Base-by-base conservation (phyloP, 108 stramenopile genomes). In the Fragilaria radians region DNA sequence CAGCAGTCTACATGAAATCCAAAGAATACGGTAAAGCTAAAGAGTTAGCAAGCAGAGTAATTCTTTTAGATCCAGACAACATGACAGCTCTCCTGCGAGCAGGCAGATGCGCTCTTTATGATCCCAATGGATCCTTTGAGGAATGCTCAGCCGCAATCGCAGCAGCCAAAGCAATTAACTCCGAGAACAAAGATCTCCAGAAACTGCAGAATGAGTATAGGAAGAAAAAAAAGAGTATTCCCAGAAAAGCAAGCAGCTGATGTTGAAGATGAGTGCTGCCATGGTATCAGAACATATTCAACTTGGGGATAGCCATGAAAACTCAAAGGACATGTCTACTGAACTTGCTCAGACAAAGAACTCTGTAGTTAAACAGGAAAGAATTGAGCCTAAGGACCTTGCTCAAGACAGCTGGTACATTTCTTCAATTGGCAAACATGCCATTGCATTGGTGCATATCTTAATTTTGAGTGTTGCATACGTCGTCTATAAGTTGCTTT, bases 1-100 rank as follows among this genome's bases (percentile, higher is more conserved):
- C 68, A 3, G 78, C 78, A 0, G 75, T 83, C 1, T 52, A 74
- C 48, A 46, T 79, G 19, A 24, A 56, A 46, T 68, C 70, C 42
- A 76, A 74, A 42, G 59, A 76, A 23, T 83, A 77, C 51, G 66
- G 66, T 29, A 61, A 64, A 21, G 74, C 82, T 14, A 83, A 83
- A 50, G 48, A 59, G 32, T 51, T 78, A 9, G 78, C 82, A 0
- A 63, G 73, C 4, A 45, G 68, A 33, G 78, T 79, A 1, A 59
- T 83, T 56, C 30, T 60, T 42, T 32, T 49, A 0, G 75, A 79
- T 60, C 72, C 65, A 14, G 54, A 73, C 46, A 79, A 83, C 55
- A 28, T 74, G 54, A 83, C 79, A 28, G 78, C 50, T 9, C 46
- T 83, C 36, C 24, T 73, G 29, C 71, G 82, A 5, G 82, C 75